Evolutionary conservation across 2,329 filamentous ascomycete genomes (phyloP).

Genomic region (Plectosphaerella plurivora): DNA sequence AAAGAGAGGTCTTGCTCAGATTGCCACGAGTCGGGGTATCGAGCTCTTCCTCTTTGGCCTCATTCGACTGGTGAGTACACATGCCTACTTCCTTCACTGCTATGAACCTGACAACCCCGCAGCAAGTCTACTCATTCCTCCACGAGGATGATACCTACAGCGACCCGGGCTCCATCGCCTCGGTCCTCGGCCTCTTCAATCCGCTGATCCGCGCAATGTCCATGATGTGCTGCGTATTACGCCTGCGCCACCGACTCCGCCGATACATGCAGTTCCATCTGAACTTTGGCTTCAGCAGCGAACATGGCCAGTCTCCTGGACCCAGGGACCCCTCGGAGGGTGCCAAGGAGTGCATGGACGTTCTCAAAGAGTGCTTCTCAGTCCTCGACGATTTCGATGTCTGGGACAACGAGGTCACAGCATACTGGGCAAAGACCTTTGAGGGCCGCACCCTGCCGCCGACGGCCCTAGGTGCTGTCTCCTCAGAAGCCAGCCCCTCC

Average conservation of each 20-base stretch:
- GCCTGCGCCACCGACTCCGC: too few relatives aligned
- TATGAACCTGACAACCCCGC: background rate
- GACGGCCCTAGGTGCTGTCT: conserved; percentile 19
- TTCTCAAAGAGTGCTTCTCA: conserved; percentile 18
- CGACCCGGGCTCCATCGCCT: conserved; percentile 23
- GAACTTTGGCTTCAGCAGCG: too few relatives aligned
- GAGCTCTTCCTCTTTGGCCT: conserved; percentile 24
- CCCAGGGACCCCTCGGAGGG: too few relatives aligned
- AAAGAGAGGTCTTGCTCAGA: conserved; percentile 22
- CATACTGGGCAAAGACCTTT: conserved; percentile 24
- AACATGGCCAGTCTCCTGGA: too few relatives aligned
- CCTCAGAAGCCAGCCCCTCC: conserved; percentile 1
- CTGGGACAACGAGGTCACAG: conserved; percentile 23
- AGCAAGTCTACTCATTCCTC: conserved; percentile 28
- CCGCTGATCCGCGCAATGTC: conserved; percentile 22
- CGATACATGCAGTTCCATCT: too few relatives aligned
- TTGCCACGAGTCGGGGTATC: conserved; percentile 20
- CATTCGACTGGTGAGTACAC: conserved; percentile 20
- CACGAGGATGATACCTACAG: conserved; percentile 23
- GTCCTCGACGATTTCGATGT: conserved; percentile 20
- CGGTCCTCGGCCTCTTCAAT: conserved; percentile 20
- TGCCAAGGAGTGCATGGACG: too few relatives aligned
- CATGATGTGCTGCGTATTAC: conserved; percentile 17
- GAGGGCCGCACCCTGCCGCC: conserved; percentile 21
- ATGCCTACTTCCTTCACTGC: background rate